These are phyloP conservation scores for Rhizoctonia solani DNA, from an alignment of 1,284 basidiomycete genomes.

Conservation along the genomic window DNA sequence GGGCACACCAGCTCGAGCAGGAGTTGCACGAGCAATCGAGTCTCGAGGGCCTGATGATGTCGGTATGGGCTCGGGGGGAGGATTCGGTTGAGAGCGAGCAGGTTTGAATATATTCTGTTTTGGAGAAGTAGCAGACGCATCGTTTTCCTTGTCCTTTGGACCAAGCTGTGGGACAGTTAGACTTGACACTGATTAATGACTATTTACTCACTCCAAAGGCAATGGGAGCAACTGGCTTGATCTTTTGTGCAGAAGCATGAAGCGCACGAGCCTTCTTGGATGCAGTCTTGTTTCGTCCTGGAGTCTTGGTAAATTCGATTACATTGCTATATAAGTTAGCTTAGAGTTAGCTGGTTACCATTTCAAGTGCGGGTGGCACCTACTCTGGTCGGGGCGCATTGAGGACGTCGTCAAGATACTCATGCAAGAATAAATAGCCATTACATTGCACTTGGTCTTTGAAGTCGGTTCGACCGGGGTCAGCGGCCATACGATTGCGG, in stretches of 20 bases:
- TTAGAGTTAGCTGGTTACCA: neutral
- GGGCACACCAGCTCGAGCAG: slow-evolving; percentile 22
- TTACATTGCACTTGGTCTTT: slow-evolving; percentile 71
- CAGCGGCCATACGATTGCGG: slow-evolving; percentile 67
- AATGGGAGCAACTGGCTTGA: slow-evolving; percentile 48
- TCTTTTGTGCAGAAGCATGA: slow-evolving; percentile 44
- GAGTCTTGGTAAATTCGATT: slow-evolving; percentile 81
- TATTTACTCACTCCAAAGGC: slow-evolving; percentile 54
- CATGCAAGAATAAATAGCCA: slow-evolving; percentile 75
- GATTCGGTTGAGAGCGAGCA: slow-evolving; percentile 12
- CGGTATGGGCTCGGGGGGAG: slow-evolving; percentile 7
- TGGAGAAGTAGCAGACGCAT: slow-evolving; percentile 49
- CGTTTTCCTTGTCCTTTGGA: slow-evolving; percentile 50
- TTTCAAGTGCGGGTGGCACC: neutral
- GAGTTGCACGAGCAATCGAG: slow-evolving; percentile 29
- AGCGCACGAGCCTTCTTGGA: slow-evolving; percentile 57
- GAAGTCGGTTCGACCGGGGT: slow-evolving; percentile 68
- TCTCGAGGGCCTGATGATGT: slow-evolving; percentile 10
- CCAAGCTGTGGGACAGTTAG: slow-evolving; percentile 3
- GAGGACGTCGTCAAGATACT: slow-evolving; percentile 73
- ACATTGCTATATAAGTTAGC: slow-evolving; percentile 54
- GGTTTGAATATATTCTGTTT: slow-evolving; percentile 45
- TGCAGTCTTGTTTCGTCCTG: slow-evolving; percentile 65
- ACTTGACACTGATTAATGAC: slow-evolving; percentile 20
- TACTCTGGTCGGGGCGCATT: slow-evolving; percentile 67